Base-by-base conservation (phyloP, 495 filamentous ascomycete species). In the Saxophila tyrrhenica region DNA sequence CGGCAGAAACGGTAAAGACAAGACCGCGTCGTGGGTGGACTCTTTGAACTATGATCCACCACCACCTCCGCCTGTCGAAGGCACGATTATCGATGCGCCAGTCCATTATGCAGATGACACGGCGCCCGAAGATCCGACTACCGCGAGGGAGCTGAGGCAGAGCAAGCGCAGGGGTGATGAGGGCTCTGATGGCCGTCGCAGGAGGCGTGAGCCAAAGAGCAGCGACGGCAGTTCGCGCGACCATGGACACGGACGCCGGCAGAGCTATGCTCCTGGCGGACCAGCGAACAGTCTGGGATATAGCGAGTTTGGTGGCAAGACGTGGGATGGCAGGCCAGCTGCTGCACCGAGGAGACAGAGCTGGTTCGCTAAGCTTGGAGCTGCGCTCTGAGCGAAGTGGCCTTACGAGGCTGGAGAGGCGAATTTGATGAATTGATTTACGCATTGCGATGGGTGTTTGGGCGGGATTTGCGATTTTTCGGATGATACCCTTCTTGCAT, bases 21-120 rank as follows among this genome's bases (percentile, higher is more conserved):
- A 83, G 62, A 82, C 76, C 44, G 73, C 76, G 1, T 78, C 75
- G 2, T 83, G 79, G 79, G 75, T 83, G 2, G 67, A 81, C 55
- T 75, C 73, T 0, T 73, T 80, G 63, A 69, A 72, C 35, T 68
- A 68, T 11, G 75, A 79, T 15, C 79, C 78, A 1, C 76, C 79
- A 2, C 76, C 77, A 51, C 78, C 78, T n/a, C 79, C 78, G 7
- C 77, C 72, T 19, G 61, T 79, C 19, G 71, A 78, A 22, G 70
- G 69, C 2, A 80, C 77, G 7, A 72, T 82, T 13, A 55, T 81
- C 23, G 79, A 82, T 46, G 66, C 69, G 42, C 73, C 74, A 7
- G 72, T 71, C 1, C 67, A 67, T n/a, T 62, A 65, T 1, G 69
- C 43, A 25, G 48, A 50, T n/a, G 56, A 58, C 24, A 59, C 10